These are phyloP conservation scores for Beauveria bassiana DNA, from an alignment of 2,329 filamentous ascomycete species.

Conservation along the genomic window DNA sequence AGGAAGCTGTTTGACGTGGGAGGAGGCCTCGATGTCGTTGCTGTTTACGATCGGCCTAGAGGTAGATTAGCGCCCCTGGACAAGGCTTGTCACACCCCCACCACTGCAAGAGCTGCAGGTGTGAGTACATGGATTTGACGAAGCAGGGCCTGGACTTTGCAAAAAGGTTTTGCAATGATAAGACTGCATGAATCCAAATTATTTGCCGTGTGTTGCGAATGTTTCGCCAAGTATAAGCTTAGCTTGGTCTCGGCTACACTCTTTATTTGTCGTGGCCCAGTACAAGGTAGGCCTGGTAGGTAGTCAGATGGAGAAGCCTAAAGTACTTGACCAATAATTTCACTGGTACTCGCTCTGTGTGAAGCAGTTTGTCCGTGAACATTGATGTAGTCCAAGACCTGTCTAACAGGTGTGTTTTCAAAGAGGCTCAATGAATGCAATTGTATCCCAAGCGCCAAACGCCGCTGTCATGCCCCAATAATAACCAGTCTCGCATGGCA, in stretches of 20 bases:
- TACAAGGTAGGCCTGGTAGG: not conserved
- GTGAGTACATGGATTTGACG: not conserved
- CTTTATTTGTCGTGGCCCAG: not conserved
- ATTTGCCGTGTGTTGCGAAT: not conserved
- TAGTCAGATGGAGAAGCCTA: no score
- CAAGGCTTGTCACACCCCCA: not conserved
- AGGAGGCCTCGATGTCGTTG: not conserved
- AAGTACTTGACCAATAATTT: no score
- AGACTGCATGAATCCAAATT: no score
- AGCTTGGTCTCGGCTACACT: not conserved
- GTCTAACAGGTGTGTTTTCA: not conserved
- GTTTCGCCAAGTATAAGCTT: not conserved
- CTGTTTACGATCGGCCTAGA: not conserved
- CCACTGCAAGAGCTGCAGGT: not conserved
- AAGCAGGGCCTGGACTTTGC: no score
- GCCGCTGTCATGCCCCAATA: not conserved
- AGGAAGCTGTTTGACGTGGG: not conserved
- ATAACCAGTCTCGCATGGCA: not conserved
- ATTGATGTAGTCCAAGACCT: not conserved
- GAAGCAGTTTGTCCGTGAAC: no score
- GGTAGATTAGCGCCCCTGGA: conserved; percentile 2
- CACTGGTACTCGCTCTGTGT: no score
- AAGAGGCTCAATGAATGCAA: not conserved
- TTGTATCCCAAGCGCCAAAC: conserved; percentile 9
- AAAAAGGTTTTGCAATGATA: no score